Evolutionary conservation across 352 stramenopile genomes (phyloP).

Genomic region (Phytophthora uliginosa): DNA sequence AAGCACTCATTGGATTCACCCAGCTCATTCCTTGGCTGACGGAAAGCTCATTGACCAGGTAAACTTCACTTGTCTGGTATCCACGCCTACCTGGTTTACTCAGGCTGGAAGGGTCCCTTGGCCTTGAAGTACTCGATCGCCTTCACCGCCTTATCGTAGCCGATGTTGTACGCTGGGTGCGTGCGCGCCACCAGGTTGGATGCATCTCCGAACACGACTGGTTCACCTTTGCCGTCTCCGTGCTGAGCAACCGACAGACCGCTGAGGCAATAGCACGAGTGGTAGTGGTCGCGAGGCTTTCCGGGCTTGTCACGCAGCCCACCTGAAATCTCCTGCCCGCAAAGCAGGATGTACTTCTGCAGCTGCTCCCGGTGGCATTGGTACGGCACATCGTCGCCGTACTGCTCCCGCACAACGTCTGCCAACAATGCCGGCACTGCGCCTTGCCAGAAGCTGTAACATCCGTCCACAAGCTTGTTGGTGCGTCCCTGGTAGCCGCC

Average conservation of each 20-base stretch:
- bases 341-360: conserved; percentile 96
- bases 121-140: conserved; percentile 77
- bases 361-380: conserved; percentile 82
- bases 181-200: conserved; percentile 86
- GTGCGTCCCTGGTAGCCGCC: conserved; percentile 95
- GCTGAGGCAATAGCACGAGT: conserved; percentile 99
- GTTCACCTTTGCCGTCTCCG: conserved; percentile 47
- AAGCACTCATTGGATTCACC: conserved; percentile 22
- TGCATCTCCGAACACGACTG: conserved; percentile 62
- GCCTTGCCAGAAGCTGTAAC: conserved; percentile 99
- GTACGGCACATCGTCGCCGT: conserved; percentile 51
- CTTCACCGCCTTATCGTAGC: conserved; percentile 81
- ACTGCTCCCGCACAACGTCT: conserved; percentile 49
- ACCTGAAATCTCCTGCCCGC: conserved; percentile 95
- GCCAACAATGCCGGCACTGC: conserved; percentile 88
- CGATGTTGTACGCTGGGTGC: conserved; percentile 95
- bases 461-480: conserved; percentile 99
- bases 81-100: conserved; percentile 19
- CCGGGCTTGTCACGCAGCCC: conserved; percentile 96
- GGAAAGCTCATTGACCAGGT: conserved; percentile 9
- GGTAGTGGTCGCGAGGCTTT: conserved; percentile 98
- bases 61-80: conserved; percentile 6
- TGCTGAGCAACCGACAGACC: conserved; percentile 97
- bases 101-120: conserved; percentile 64
- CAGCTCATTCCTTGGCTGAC: conserved; percentile 14